Base-by-base conservation (phyloP, 176 grass and related monocot species). In the Carex parvula region DNA sequence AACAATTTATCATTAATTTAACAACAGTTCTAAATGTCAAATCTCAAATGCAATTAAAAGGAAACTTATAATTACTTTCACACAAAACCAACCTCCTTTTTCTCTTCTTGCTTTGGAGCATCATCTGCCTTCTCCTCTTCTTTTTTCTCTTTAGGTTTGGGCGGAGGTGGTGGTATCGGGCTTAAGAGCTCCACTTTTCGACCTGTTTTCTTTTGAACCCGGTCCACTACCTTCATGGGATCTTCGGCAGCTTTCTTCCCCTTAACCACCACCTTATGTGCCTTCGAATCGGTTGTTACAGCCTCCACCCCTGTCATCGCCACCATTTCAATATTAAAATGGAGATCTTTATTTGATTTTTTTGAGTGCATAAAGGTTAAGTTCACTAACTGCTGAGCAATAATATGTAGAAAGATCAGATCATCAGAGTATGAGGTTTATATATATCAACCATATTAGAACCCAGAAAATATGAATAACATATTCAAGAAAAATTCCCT, bases 221-320 rank as follows among this genome's bases (percentile, higher is more conserved):
- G 86, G 70, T 92, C 93, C 71, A 99, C 91, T 58, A 99, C 93
- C 87, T 95, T 99, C 90, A 95, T 85, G 5, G 96, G 96, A 53
- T 99, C 86, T 6, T 88, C 91, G 0, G 96, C 93, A 2, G 88
- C 87, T 69, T 99, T 99, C 85, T 88, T 99, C 75, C 96, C 96
- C 83, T 95, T 99, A 70, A 91, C 96, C 79, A 99, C 84, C 84
- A 99, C 93, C 90, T 87, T 94, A 71, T 94, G 91, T 3, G 85
- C 66, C 60, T 85, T 92, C 4, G 90, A 90, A 79, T 99, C 91
- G 1, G 93, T 91, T 50, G 82, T 85, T 78, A 99, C 93, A 3
- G 88, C 88, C 64, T 94, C 96, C 70, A 99, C 96, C 22, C 96
- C 96, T 99, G 46, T 21, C 48, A 77, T 33, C 53, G 10, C 52